Base-by-base conservation (phyloP, 345 rosid species). In the Bretschneidera sinensis region DNA sequence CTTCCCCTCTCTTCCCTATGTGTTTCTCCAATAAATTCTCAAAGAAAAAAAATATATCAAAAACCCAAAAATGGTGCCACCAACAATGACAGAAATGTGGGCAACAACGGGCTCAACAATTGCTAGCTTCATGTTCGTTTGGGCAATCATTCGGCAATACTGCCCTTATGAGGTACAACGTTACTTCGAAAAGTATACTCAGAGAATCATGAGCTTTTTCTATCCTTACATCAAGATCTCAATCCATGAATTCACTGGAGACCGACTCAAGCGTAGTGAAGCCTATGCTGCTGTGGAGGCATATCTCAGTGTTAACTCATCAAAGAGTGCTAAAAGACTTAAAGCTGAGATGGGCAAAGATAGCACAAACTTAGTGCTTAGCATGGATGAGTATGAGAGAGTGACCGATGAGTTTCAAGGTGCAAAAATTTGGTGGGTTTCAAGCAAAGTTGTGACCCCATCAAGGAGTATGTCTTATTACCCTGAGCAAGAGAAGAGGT, bases 221-320 rank as follows among this genome's bases (percentile, higher is more conserved):
- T 66, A 78, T 43, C 85, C 89, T 0, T 76, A 74, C 77, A 69
- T 81, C 57, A 69, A 73, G 69, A 71, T 84, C 45, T 72, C 81
- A 14, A 65, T 84, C 70, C 78, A 76, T 22, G 89, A 84, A 61
- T 68, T 62, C 71, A 62, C 78, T 1, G 81, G 82, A 0, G 79
- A 75, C 10, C 70, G 81, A 24, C 74, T 81, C 71, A 69, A 73
- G 75, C 70, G 82, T 48, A 84, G 80, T 53, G 81, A 81, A 53
- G 82, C 82, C 55, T 84, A 70, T 20, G 52, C 74, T n/a, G 86
- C 86, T 18, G 79, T 81, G 20, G 84, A 77, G 76, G 81, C 83
- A 24, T 84, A 84, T 64, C 81, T 81, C 17, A 63, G 81, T 48
- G 66, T 55, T 34, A 79, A 79, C 68, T 67, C 78, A 9, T 67